Percentiles rank a stretch among this genome's conserved stretches.
phyloP scores from a whole-genome alignment of 1,284 basidiomycete genomes.

The Tilletiopsis washingtonensis region DNA sequence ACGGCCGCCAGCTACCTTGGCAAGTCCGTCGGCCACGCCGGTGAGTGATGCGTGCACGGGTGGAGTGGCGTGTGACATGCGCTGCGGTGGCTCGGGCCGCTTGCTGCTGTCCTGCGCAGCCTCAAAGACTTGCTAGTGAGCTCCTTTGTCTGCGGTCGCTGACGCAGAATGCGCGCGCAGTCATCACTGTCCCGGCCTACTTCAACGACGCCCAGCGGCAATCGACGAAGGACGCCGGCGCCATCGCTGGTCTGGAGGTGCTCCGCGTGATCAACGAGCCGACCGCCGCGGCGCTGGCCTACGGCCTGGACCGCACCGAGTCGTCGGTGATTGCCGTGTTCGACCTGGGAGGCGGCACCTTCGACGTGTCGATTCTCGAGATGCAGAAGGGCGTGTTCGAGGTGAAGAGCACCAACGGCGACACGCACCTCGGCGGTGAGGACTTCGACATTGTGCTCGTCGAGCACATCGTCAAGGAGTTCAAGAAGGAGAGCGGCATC shows the following conservation, averaged over 20 bases:
- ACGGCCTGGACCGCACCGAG: conserved; percentile 53
- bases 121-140: too few relatives aligned
- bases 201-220: conserved; percentile 99
- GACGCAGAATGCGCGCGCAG: conserved; percentile 48
- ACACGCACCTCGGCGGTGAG: conserved; percentile 97
- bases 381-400: conserved; percentile 99
- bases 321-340: conserved; percentile 73
- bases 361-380: conserved; percentile 96
- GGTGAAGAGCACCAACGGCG: conserved; percentile 98
- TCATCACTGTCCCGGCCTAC: conserved; percentile 93
- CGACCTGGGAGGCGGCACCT: conserved; percentile 88
- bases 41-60: too few relatives aligned
- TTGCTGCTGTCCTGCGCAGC: too few relatives aligned
- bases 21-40: conserved; percentile 77
- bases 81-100: too few relatives aligned
- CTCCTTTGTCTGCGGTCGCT: too few relatives aligned
- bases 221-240: conserved; percentile 94
- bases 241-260: conserved; percentile 92
- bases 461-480: conserved; percentile 76
- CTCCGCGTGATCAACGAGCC: conserved; percentile 98
- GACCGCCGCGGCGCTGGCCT: conserved; percentile 92
- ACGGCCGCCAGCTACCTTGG: conserved; percentile 87
- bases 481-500: conserved; percentile 85
- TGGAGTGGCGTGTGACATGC: too few relatives aligned
- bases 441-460: conserved; percentile 92